phyloP scores from a whole-genome alignment of 768 basidiomycete genomes.

The Rickenella mellea region DNA sequence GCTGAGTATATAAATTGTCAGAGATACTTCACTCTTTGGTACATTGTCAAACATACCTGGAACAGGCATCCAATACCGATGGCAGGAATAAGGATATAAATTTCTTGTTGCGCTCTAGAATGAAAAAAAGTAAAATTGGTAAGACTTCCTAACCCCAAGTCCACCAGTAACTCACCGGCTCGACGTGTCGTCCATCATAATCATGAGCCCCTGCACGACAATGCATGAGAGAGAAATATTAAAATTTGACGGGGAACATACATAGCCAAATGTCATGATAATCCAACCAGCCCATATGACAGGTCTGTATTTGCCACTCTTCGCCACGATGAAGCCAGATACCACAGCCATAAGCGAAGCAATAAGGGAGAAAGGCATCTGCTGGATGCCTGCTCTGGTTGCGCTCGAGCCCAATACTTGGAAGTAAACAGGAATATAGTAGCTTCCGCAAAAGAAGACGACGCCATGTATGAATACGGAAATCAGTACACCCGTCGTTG shows the following conservation, averaged over 20 bases:
- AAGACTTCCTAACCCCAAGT: background rate
- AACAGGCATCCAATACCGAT: conserved; percentile 59
- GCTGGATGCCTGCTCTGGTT: conserved; percentile 6
- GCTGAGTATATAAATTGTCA: conserved; percentile 26
- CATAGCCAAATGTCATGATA: conserved; percentile 1
- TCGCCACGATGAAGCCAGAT: background rate
- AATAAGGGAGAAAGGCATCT: conserved; percentile 12
- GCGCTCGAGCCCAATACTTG: conserved; percentile 12
- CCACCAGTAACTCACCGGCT: conserved; percentile 1
- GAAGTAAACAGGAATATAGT: conserved; percentile 16
- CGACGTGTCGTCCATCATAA: conserved; percentile 7
- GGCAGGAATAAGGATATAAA: conserved; percentile 60
- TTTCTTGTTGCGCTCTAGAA: conserved; percentile 47
- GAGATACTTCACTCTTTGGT: background rate
- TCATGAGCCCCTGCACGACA: conserved; percentile 15
- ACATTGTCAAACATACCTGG: conserved; percentile 25
- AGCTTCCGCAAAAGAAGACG: conserved; percentile 8
- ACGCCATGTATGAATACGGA: conserved; percentile 11
- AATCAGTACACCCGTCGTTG: conserved; percentile 10
- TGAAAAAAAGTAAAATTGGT: background rate
- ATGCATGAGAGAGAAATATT: background rate
- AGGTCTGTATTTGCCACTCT: background rate
- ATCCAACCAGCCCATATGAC: conserved; percentile 1
- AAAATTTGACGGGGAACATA: background rate
- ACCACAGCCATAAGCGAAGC: conserved; percentile 1